Evolutionary conservation across 176 grass and related monocot species (phyloP), one percentile per base, ranked within the genome.

Genomic region (Calamus simplicifolius): DNA sequence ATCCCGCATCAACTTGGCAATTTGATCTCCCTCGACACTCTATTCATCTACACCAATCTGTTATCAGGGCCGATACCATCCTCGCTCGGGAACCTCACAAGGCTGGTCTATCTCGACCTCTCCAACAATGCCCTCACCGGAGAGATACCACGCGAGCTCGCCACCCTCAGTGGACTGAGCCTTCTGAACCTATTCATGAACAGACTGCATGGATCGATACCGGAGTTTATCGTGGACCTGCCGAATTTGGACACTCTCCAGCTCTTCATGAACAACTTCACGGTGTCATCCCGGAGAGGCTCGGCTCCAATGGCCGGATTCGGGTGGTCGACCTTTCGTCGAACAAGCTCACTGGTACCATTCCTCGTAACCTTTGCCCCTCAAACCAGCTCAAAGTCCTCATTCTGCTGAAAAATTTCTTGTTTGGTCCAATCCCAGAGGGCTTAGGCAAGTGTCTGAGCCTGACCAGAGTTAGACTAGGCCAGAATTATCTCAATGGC

Each of bases 181-280:
- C 76, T 99, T 29, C 79, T 99, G 30, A 99, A 99, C 76, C 81
- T 99, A 3, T 99, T 99, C 56, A 86, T 99, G 43, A 99, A 99
- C 82, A 81, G 82, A 18, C 69, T 99, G 48, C 84, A 81, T 10
- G 94, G 94, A 17, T 81, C 94, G 0, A 78, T 99, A 3, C 94
- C 84, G 0, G 85, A 83, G 27, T 99, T 89, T 75, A 4, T 99
- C 5, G 81, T 85, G 0, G 52, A 63, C 51, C 69, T 99, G 51
- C 85, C 85, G 15, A 63, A 62, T 5, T 75, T 99, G 29, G 81
- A 89, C 71, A 88, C 70, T 57, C 67, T 99, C 51, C 94, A 99
- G 75, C 84, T 99, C 16, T 99, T 99, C 88, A 99, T 89, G 94
- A 99, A 99, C 79, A 99, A 99, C 84, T 77, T 99, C 58, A 99